phyloP scores from a whole-genome alignment of 768 basidiomycete species.

The Suillus fuscotomentosus region DNA sequence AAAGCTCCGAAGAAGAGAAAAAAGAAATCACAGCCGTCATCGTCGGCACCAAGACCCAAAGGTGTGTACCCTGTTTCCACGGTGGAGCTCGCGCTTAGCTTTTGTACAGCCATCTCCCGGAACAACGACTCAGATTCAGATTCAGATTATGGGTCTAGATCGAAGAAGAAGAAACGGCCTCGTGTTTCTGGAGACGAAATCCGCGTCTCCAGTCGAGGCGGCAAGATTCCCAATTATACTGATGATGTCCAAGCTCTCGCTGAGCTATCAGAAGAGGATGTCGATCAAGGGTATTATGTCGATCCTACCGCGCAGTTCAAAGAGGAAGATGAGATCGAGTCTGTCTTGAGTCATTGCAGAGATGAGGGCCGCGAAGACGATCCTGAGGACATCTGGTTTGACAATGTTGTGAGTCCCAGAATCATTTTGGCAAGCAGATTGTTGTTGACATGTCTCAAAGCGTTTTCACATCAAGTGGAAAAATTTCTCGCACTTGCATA shows the following conservation, averaged over 20 bases:
- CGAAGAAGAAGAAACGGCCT: constrained; percentile 82
- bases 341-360: constrained; percentile 81
- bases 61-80: constrained; percentile 36
- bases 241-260: constrained; percentile 79
- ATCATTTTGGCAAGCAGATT: background rate
- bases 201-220: constrained; percentile 73
- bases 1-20: constrained; percentile 71
- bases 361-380: constrained; percentile 81
- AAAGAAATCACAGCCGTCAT: constrained; percentile 38
- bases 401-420: constrained; percentile 67
- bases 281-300: constrained; percentile 50
- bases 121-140: constrained; percentile 63
- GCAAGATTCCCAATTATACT: constrained; percentile 80
- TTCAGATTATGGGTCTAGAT: constrained; percentile 82
- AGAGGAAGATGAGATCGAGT: constrained; percentile 89
- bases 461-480: constrained; percentile 99
- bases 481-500: constrained; percentile 95
- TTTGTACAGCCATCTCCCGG: constrained; percentile 1
- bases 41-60: constrained; percentile 53
- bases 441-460: constrained; percentile 39
- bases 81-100: background rate
- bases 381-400: constrained; percentile 78
- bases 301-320: constrained; percentile 50
- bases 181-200: constrained; percentile 63
- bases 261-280: constrained; percentile 59